Percentiles rank a stretch among this genome's conserved stretches.
phyloP scores from a whole-genome alignment of 192 early-diverging fungal species.

The Gigaspora rosea region DNA sequence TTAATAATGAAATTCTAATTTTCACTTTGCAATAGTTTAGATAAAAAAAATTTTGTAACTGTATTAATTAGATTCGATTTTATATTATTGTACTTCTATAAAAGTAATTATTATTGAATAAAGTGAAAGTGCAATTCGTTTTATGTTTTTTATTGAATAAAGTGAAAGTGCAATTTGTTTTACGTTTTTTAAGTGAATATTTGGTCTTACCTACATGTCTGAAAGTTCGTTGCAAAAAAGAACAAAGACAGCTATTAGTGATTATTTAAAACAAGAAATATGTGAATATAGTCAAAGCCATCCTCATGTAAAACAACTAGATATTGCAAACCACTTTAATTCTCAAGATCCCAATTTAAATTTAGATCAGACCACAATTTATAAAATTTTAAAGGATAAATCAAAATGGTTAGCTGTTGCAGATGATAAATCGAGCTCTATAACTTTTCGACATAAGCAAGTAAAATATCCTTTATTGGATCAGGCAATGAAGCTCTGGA shows the following conservation, averaged over 20 bases:
- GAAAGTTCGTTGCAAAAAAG: no score
- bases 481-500: background rate
- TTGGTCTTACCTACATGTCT: no score
- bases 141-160: no score
- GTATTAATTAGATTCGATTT: no score
- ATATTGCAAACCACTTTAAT: background rate
- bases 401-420: background rate
- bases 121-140: no score
- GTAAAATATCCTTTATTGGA: constrained; percentile 2
- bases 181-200: no score
- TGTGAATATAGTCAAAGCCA: background rate
- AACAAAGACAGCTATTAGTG: background rate
- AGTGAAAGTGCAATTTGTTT: no score
- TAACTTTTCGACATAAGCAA: background rate
- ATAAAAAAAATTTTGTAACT: no score
- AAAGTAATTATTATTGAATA: no score
- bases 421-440: background rate
- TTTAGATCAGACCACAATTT: background rate
- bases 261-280: background rate
- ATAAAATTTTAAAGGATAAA: background rate
- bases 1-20: no score
- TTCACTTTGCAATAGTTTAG: no score
- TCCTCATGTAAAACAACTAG: background rate
- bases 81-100: no score
- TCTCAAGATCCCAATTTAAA: background rate